Percentiles rank a stretch among this genome's conserved stretches.
phyloP scores from a whole-genome alignment of 1,284 basidiomycete species.

The Malassezia caprae region DNA sequence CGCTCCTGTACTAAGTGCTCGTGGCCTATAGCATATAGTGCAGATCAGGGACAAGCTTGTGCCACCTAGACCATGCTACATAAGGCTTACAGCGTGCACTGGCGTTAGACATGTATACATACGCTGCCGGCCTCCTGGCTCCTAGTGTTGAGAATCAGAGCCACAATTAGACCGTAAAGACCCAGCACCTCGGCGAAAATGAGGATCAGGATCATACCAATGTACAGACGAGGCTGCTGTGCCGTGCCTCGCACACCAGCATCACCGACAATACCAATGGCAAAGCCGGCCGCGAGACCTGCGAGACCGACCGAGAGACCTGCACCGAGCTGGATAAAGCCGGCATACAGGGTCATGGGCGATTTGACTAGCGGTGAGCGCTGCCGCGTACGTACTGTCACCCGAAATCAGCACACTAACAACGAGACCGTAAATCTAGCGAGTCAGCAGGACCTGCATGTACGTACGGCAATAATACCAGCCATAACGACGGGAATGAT shows the following conservation, averaged over 20 bases:
- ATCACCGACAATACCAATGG: constrained; percentile 93
- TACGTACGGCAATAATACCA: constrained; percentile 72
- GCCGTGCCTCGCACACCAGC: constrained; percentile 54
- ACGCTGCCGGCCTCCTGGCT: constrained; percentile 26
- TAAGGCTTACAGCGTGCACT: not conserved
- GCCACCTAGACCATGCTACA: not conserved
- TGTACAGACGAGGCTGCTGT: constrained; percentile 80
- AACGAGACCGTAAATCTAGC: constrained; percentile 56
- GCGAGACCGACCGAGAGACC: constrained; percentile 84
- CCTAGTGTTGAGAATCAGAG: constrained; percentile 69
- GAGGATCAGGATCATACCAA: constrained; percentile 61
- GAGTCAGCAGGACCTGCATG: constrained; percentile 3
- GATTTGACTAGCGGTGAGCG: constrained; percentile 46
- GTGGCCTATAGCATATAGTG: not conserved
- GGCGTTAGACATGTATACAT: not conserved
- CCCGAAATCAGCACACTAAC: constrained; percentile 52
- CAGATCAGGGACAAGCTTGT: not conserved
- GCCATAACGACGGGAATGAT: constrained; percentile 97
- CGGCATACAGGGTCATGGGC: constrained; percentile 59
- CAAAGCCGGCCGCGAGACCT: constrained; percentile 89
- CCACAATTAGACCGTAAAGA: constrained; percentile 76
- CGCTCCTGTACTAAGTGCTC: constrained; percentile 44
- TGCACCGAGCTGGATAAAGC: constrained; percentile 88
- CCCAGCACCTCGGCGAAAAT: constrained; percentile 91
- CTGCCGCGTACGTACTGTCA: constrained; percentile 28